Percentiles rank a stretch among this genome's conserved stretches.
Conservation (phyloP, 2,329 filamentous ascomycete species). For the Geosmithia flava region DNA sequence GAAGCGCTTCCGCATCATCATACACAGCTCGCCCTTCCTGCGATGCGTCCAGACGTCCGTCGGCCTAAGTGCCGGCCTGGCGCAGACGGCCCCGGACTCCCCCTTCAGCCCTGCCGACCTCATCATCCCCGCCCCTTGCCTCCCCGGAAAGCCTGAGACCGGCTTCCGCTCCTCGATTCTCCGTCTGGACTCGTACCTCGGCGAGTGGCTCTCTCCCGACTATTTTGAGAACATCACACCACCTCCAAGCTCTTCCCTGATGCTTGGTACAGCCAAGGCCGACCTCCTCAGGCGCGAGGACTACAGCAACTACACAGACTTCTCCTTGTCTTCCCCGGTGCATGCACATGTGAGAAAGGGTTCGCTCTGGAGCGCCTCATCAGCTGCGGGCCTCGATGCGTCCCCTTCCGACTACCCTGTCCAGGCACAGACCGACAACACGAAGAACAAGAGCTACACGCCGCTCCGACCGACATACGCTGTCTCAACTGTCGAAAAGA, state of each 20-base stretch:
- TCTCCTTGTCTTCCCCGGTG: conserved; percentile 7
- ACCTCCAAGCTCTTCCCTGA: conserved; percentile 72
- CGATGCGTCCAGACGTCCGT: conserved; percentile 89
- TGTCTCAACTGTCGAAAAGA: conserved; percentile 65
- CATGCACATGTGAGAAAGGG: conserved; percentile 4
- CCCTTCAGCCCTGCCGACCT: conserved; percentile 18
- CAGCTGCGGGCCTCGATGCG: conserved; percentile 10
- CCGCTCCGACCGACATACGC: conserved; percentile 75
- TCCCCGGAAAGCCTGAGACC: conserved; percentile 9
- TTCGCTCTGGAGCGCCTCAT: conserved; percentile 17
- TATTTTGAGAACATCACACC: conserved; percentile 91
- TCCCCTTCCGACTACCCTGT: conserved; percentile 1
- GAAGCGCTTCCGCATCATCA: conserved; percentile 62
- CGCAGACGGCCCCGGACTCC: conserved; percentile 33
- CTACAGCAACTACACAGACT: conserved; percentile 33
- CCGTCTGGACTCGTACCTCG: conserved; percentile 82
- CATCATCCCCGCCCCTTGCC: conserved; percentile 17
- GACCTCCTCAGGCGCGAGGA: conserved; percentile 71
- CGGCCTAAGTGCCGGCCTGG: conserved; percentile 75
- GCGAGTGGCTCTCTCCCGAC: conserved; percentile 87
- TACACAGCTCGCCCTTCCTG: conserved; percentile 89
- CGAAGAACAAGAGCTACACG: conserved; percentile 43
- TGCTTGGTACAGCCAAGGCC: conserved; percentile 81
- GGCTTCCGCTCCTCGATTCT: conserved; percentile 47
- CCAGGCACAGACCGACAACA: neutral